phyloP scores from a whole-genome alignment of 331 rosid species.

The Cucumis variabilis region DNA sequence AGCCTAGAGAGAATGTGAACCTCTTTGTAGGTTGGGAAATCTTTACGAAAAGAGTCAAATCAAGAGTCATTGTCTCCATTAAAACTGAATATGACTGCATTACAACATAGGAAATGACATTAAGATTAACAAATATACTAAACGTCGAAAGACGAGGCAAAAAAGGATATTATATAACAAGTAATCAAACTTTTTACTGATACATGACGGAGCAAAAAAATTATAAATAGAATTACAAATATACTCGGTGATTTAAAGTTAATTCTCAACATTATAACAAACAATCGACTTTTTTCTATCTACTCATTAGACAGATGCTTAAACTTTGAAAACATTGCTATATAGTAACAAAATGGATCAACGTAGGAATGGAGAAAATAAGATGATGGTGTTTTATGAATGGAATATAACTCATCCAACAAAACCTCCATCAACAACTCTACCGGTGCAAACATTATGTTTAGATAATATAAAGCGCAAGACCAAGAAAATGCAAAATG shows the following conservation, averaged over 20 bases:
- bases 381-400: background rate
- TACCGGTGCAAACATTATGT: background rate
- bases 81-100: slow-evolving; percentile 97
- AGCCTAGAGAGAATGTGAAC: slow-evolving; percentile 51
- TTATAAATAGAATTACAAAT: background rate
- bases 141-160: background rate
- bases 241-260: too few relatives aligned
- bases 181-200: background rate
- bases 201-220: background rate
- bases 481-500: too few relatives aligned
- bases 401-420: background rate
- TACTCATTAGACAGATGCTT: background rate
- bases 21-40: slow-evolving; percentile 88
- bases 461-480: background rate
- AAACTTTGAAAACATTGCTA: background rate
- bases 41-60: slow-evolving; percentile 79
- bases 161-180: background rate
- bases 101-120: slow-evolving; percentile 34
- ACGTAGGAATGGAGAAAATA: background rate
- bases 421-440: background rate
- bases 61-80: slow-evolving; percentile 95
- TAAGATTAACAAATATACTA: slow-evolving; percentile 33
- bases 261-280: too few relatives aligned
- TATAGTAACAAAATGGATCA: background rate
- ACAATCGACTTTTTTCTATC: background rate